Conservation (phyloP, 305 asterid genomes). For the Fraxinus angustifolia region DNA sequence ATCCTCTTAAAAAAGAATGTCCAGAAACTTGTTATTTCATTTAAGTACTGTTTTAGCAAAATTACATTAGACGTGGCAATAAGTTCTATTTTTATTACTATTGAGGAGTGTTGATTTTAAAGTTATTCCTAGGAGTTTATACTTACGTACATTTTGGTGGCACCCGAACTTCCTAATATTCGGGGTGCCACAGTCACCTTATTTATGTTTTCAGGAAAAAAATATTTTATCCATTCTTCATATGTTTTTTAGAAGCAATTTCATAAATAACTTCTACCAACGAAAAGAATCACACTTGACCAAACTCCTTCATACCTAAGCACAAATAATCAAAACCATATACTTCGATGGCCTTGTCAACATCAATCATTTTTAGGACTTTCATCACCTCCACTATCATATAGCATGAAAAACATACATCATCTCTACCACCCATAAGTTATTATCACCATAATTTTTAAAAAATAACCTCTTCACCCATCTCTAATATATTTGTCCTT, state of each 20-base stretch:
- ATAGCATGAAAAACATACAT: neutral
- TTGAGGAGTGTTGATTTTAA: neutral
- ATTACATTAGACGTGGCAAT: neutral
- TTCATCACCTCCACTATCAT: neutral
- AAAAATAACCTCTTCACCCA: neutral
- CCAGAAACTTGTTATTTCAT: neutral
- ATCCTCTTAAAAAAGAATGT: too few relatives aligned
- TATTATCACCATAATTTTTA: neutral
- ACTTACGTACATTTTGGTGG: neutral
- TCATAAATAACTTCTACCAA: neutral
- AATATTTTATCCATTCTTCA: neutral
- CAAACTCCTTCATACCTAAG: neutral
- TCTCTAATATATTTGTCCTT: neutral
- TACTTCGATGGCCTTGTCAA: neutral
- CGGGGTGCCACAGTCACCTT: neutral
- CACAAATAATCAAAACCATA: neutral
- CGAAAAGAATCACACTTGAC: neutral
- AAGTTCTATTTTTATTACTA: too few relatives aligned
- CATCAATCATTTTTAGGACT: neutral
- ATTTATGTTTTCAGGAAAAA: neutral
- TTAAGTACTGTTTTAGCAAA: neutral
- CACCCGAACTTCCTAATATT: neutral
- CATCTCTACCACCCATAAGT: neutral
- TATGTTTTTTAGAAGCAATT: neutral
- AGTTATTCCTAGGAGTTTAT: neutral